Conservation (phyloP, 306 rosid species). For the Acacia acuminata region DNA sequence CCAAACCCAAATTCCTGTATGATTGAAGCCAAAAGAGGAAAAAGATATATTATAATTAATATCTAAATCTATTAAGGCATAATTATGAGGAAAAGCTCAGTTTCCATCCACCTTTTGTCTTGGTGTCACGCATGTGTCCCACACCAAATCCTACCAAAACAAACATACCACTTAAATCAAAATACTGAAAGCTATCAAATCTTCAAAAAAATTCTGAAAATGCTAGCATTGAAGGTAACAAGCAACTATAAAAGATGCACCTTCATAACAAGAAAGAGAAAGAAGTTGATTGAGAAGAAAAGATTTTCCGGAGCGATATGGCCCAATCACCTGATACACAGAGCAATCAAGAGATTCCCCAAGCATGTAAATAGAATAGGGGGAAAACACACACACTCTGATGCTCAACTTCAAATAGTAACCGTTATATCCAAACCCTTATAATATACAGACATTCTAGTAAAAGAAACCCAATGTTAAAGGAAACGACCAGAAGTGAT, state of each 20-base stretch:
- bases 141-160: conserved; percentile 82
- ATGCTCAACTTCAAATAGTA: conserved; percentile 2
- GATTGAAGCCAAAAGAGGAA: conserved; percentile 22
- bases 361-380: not conserved
- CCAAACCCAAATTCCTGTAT: conserved; percentile 97
- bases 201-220: conserved; percentile 12
- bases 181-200: conserved; percentile 25
- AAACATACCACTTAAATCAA: conserved; percentile 8
- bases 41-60: conserved; percentile 6
- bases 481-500: not conserved
- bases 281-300: conserved; percentile 96
- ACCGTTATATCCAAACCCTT: not conserved
- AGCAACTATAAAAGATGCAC: conserved; percentile 41
- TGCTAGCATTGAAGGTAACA: conserved; percentile 9
- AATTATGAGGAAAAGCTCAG: conserved; percentile 36
- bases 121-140: conserved; percentile 97
- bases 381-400: not conserved
- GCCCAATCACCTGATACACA: conserved; percentile 84
- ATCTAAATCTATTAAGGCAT: conserved; percentile 24
- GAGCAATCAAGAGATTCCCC: conserved; percentile 20
- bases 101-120: conserved; percentile 76
- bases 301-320: conserved; percentile 95
- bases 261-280: conserved; percentile 96
- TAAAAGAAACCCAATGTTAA: conserved; percentile 10
- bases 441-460: conserved; percentile 7